Evolutionary conservation across 2,329 filamentous ascomycete species (phyloP).

Genomic region (Scedosporium apiospermum): DNA sequence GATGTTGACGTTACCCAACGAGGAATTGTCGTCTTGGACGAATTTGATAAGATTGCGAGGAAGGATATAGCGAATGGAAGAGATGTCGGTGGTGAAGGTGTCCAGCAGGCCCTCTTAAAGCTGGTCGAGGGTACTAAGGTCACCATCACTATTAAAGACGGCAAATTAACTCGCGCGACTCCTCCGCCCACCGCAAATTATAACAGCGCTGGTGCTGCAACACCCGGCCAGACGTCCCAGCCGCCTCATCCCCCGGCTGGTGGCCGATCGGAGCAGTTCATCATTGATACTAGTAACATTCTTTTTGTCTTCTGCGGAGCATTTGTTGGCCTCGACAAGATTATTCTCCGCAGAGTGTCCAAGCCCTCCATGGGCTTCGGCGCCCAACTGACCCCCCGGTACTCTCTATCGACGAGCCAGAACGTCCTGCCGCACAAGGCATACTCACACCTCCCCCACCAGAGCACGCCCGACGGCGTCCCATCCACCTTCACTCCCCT

Average conservation of each 20-base stretch:
- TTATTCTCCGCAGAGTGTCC: slow-evolving; percentile 76
- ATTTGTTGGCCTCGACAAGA: slow-evolving; percentile 85
- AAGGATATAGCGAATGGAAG: slow-evolving; percentile 81
- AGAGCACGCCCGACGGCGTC: slow-evolving; percentile 32
- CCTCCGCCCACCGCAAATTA: slow-evolving; percentile 45
- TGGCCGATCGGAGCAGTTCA: slow-evolving; percentile 52
- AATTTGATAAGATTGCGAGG: slow-evolving; percentile 94
- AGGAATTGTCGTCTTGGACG: slow-evolving; percentile 91
- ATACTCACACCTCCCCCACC: slow-evolving; percentile 48
- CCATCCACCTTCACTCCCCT: slow-evolving; percentile 44
- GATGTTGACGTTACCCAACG: slow-evolving; percentile 75
- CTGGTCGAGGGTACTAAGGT: slow-evolving; percentile 94
- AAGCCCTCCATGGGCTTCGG: slow-evolving; percentile 86
- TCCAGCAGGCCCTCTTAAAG: slow-evolving; percentile 91
- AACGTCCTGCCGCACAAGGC: slow-evolving; percentile 48
- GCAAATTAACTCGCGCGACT: slow-evolving; percentile 46
- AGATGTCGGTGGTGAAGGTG: slow-evolving; percentile 91
- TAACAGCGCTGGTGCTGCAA: slow-evolving; percentile 29
- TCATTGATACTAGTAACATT: slow-evolving; percentile 90
- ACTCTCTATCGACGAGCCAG: slow-evolving; percentile 36
- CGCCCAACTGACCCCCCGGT: slow-evolving; percentile 55
- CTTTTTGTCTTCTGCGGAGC: slow-evolving; percentile 95
- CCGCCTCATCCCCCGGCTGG: slow-evolving; percentile 23
- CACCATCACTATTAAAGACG: slow-evolving; percentile 81
- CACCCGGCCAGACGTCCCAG: slow-evolving; percentile 33